Evolutionary conservation across 2,329 filamentous ascomycete species (phyloP).

Genomic region (Sporothrix mexicana): DNA sequence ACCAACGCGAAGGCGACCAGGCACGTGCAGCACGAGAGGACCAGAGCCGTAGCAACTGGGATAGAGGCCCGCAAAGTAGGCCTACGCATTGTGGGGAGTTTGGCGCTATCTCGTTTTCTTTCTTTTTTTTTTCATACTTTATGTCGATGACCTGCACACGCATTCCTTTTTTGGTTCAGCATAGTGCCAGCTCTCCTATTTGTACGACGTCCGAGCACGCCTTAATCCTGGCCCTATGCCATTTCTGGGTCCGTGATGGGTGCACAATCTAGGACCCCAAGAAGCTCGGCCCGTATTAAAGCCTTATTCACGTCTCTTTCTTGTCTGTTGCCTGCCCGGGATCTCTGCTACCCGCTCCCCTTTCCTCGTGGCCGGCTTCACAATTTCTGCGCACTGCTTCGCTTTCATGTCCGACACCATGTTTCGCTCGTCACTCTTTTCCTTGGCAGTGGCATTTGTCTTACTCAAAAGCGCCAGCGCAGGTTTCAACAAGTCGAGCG

Average conservation of each 20-base stretch:
- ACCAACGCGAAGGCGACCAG: not conserved
- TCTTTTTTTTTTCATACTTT: not conserved
- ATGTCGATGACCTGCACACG: not conserved
- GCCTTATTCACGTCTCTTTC: not conserved
- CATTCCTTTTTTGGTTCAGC: not conserved
- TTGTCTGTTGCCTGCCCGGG: not conserved
- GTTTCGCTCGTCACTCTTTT: not conserved
- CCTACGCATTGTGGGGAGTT: not conserved
- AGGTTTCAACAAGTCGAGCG: conserved; percentile 40
- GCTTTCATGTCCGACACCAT: not conserved
- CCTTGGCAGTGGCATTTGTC: not conserved
- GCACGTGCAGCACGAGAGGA: not conserved
- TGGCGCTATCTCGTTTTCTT: not conserved
- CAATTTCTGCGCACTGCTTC: not conserved
- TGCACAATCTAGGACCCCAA: not conserved
- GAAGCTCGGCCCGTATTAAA: not conserved
- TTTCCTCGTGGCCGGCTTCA: not conserved
- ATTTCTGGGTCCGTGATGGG: not conserved
- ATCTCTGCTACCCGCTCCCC: not conserved
- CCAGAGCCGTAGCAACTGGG: not conserved
- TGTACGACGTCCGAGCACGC: not conserved
- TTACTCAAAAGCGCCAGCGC: not conserved
- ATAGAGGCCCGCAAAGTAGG: not conserved
- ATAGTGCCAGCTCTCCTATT: not conserved
- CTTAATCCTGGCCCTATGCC: not conserved